Conservation (phyloP, 345 rosid genomes). For the Citrus glauca region DNA sequence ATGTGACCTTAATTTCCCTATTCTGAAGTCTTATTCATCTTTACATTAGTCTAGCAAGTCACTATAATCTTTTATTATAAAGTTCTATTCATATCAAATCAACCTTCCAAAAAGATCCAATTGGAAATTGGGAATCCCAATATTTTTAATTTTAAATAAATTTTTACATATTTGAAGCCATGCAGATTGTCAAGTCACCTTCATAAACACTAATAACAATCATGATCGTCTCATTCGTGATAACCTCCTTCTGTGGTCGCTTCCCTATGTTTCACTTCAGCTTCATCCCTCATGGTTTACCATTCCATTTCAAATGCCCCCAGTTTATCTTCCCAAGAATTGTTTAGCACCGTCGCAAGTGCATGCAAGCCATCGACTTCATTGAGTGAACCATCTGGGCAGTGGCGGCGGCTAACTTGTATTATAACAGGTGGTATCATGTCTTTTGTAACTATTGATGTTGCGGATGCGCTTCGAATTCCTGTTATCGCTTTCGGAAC, state of each 20-base stretch:
- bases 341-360: slow-evolving; percentile 8
- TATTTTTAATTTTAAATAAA: too few relatives aligned
- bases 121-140: too few relatives aligned
- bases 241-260: slow-evolving; percentile 28
- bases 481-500: slow-evolving; percentile 31
- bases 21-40: too few relatives aligned
- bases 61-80: too few relatives aligned
- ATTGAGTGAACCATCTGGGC: not conserved
- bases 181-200: slow-evolving; percentile 49
- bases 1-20: too few relatives aligned
- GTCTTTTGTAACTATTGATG: slow-evolving; percentile 24
- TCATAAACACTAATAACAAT: slow-evolving; percentile 38
- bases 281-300: slow-evolving; percentile 28
- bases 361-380: not conserved
- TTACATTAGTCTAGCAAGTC: too few relatives aligned
- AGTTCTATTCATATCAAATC: too few relatives aligned
- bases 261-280: slow-evolving; percentile 23
- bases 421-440: slow-evolving; percentile 34
- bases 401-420: slow-evolving; percentile 15
- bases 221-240: slow-evolving; percentile 17
- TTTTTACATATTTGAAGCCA: not conserved
- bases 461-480: slow-evolving; percentile 29
- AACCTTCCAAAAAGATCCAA: too few relatives aligned
- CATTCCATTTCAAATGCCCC: slow-evolving; percentile 9
- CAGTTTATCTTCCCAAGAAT: not conserved